Base-by-base conservation (phyloP, 1,284 basidiomycete genomes). In the Fomitiporia mediterranea region DNA sequence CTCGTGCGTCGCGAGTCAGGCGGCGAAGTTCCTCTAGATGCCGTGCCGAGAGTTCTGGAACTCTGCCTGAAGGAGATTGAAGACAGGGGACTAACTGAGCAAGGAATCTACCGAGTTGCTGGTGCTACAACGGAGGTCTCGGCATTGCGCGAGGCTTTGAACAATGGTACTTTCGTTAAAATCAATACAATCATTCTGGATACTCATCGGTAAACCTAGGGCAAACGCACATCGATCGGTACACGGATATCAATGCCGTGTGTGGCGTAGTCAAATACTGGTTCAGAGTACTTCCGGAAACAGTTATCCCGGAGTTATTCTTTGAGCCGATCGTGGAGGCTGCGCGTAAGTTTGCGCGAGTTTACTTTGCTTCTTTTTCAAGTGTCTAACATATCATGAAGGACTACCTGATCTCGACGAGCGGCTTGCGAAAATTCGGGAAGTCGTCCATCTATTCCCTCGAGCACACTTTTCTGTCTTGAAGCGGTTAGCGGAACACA, bases 31-130 rank as follows among this genome's bases (percentile, higher is more conserved):
- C 69, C 69, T 13, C 71, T 77, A 35, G 86, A 84, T 1, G 71
- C 79, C 3, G 70, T 91, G 43, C 89, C 91, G 9, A 73, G 69
- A 7, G 74, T 90, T 53, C 73, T 92, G 37, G 77, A 84, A 55
- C 74, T 76, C 50, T 84, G 86, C 65, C 70, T 93, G 42, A 63
- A 65, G 1, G 88, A 88, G 66, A 79, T 93, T 25, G 90, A 93
- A 68, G 63, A 70, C 11, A 81, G 88, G 56, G 91, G 89, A 23
- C 70, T 92, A 61, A 80, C 74, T 13, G 88, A 92, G 74, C 81
- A 88, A 61, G 90, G 90, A 19, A 89, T 93, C 34, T 86, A 91
- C 69, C 89, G 90, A 52, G 84, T 92, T 55, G 84, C 89, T n/a
- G 91, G 91, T 2, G 86, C 89, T 5, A 76, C 76, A 13, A 81